Base-by-base conservation (phyloP, 2,329 filamentous ascomycete genomes). In the Colletotrichum sp. region DNA sequence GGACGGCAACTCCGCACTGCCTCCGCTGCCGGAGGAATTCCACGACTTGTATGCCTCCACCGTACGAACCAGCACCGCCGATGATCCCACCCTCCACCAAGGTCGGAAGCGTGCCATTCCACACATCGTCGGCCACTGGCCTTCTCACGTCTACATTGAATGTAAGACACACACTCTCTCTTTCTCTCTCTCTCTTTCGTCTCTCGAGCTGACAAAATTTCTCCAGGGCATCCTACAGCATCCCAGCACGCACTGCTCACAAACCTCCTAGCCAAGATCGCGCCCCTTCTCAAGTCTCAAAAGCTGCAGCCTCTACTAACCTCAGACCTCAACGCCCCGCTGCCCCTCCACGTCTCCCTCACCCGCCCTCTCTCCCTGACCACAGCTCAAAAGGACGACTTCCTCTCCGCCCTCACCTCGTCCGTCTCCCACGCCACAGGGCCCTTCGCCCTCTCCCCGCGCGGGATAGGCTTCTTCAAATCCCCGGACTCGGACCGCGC, bases 41-140 rank as follows among this genome's bases (percentile, higher is more conserved):
- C 95, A 96, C 83, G 95, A 98, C 83, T 90, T 99, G 71, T 99
- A 99, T 85, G 94, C 96, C 32, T 93, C 95, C 13, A 95, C 93
- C 55, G 93, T 95, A 68, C 92, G 96, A 77, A 89, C 94, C 77
- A 95, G 94, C 84, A 93, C 93, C 55, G 89, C 88, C 80, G 97
- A 99, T 85, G 94, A 98, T 82, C 96, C 96, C 1, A 89, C 90
- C 75, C 88, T 99, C 74, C 97, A 99, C 84, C 94, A 94, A 36
- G 97, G 97, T 70, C 93, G 96, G 62, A 95, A 93, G 82, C 92
- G 97, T 57, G 91, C 93, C 73, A 94, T 92, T 65, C 96, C 96
- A 28, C 97, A 99, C 84, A 88, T 96, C 30, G 91, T 93, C 75
- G 97, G 97, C 76, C 95, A 96, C 84, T 99, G 97, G 97, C 95